These are phyloP conservation scores for Trypanosomatidae sp. DNA, from an alignment of 208 protist species.

Conservation along the genomic window DNA sequence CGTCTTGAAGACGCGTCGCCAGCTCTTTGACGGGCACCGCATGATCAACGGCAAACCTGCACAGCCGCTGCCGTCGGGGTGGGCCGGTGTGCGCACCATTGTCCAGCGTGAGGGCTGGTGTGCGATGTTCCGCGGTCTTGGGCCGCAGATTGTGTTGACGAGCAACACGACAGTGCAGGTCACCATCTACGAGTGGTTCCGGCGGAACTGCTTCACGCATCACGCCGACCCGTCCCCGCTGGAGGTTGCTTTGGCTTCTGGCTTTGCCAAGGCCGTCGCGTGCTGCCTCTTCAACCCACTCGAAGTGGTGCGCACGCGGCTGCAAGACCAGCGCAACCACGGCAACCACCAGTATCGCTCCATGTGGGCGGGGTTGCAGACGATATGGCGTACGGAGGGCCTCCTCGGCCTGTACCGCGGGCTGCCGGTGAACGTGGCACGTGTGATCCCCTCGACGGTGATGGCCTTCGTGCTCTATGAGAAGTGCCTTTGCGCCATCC, in stretches of 20 bases:
- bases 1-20: constrained; percentile 77
- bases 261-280: constrained; percentile 67
- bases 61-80: constrained; percentile 18
- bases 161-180: constrained; percentile 84
- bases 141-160: constrained; percentile 76
- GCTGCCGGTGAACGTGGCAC: constrained; percentile 72
- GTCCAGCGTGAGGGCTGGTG: constrained; percentile 53
- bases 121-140: constrained; percentile 68
- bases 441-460: constrained; percentile 81
- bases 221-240: constrained; percentile 55
- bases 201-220: constrained; percentile 58
- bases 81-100: constrained; percentile 36
- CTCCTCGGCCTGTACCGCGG: constrained; percentile 76
- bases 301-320: constrained; percentile 79
- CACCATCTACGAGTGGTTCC: constrained; percentile 80
- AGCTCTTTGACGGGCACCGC: constrained; percentile 50
- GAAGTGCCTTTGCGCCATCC: constrained; percentile 59
- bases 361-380: constrained; percentile 60
- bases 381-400: constrained; percentile 77
- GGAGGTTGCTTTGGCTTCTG: constrained; percentile 67
- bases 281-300: constrained; percentile 78
- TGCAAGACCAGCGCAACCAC: constrained; percentile 73
- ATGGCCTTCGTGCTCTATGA: constrained; percentile 83
- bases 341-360: constrained; percentile 42
- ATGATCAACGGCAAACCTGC: constrained; percentile 17